Conservation (phyloP, 345 rosid genomes). For the Syzygium jambos region DNA sequence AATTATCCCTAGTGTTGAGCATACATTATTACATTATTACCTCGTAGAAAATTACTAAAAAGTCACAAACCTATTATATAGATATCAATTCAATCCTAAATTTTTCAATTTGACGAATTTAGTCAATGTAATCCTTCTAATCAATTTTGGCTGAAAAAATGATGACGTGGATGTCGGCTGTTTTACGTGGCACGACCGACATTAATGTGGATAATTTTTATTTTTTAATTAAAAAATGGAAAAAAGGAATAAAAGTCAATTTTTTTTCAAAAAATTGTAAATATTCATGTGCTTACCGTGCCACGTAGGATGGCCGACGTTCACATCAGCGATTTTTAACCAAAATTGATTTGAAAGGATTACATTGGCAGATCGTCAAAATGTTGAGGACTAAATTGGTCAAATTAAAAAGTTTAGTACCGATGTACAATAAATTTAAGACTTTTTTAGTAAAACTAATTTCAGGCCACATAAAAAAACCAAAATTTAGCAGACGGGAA, state of each 20-base stretch:
- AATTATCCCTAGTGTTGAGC: not conserved
- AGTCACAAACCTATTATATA: not conserved
- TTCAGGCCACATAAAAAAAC: not conserved
- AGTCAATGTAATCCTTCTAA: not conserved
- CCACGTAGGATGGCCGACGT: not conserved
- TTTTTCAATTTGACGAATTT: not conserved
- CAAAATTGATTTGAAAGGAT: not conserved
- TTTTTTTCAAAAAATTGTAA: not conserved
- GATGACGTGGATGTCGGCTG: fast-evolving
- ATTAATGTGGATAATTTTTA: not conserved
- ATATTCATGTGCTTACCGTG: not conserved
- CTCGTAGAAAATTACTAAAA: not conserved
- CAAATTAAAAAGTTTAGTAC: no score
- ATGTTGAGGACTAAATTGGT: no score
- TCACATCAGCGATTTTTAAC: not conserved
- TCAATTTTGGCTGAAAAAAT: not conserved
- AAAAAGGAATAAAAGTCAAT: not conserved
- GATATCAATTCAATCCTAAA: not conserved
- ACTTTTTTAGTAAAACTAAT: not conserved
- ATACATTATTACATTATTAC: not conserved
- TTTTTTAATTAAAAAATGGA: not conserved
- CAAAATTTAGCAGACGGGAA: not conserved
- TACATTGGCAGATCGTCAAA: not conserved
- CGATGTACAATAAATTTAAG: no score
- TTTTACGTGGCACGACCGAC: fast-evolving